Percentiles rank a stretch among this genome's conserved stretches.
Evolutionary conservation across 176 grass and related monocot species (phyloP).

Genomic region (Pharus latifolius): DNA sequence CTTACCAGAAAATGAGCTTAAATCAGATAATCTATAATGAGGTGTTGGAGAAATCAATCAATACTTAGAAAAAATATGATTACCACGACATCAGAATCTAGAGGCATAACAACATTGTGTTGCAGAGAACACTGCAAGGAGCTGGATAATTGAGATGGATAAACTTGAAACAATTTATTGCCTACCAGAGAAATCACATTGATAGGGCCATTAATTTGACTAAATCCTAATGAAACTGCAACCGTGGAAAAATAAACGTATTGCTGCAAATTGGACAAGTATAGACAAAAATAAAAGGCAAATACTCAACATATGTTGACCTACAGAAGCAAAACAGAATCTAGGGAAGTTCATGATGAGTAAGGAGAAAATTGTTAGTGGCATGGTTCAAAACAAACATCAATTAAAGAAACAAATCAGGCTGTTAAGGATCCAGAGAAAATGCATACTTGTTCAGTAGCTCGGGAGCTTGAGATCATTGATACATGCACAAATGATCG

Average conservation of each 20-base stretch:
- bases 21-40: not conserved
- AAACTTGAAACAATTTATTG: not conserved
- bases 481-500: no score
- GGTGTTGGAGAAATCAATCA: not conserved
- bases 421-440: not conserved
- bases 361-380: not conserved
- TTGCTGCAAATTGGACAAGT: not conserved
- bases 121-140: not conserved
- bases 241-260: not conserved
- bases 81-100: not conserved
- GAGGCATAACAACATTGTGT: not conserved
- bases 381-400: not conserved
- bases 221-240: not conserved
- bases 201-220: not conserved
- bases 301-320: not conserved
- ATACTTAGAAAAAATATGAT: not conserved
- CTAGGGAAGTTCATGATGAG: not conserved
- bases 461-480: not conserved
- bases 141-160: not conserved
- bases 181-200: not conserved
- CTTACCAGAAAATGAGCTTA: not conserved
- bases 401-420: not conserved
- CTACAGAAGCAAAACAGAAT: not conserved
- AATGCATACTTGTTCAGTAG: not conserved
- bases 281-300: not conserved